phyloP scores from a whole-genome alignment of 2,329 filamentous ascomycete genomes.

The Xylaria sp. region DNA sequence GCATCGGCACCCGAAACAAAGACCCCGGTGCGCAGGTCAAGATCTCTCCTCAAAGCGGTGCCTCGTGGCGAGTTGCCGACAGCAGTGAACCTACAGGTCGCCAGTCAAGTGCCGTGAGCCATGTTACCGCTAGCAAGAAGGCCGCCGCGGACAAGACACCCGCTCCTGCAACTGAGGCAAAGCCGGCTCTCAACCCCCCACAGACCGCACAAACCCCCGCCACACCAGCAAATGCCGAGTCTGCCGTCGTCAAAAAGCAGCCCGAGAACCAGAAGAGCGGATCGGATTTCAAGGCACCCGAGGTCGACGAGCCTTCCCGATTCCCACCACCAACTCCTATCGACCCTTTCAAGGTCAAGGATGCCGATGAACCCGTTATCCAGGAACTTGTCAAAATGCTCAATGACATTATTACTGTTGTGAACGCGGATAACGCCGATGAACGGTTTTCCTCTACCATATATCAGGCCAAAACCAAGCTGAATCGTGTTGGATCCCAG shows the following conservation, averaged over 20 bases:
- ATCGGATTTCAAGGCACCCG: slow-evolving; percentile 62
- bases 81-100: slow-evolving; percentile 45
- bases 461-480: slow-evolving; percentile 84
- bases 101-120: slow-evolving; percentile 47
- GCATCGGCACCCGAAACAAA: slow-evolving; percentile 61
- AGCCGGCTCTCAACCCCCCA: slow-evolving; percentile 38
- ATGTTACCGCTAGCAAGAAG: slow-evolving; percentile 46
- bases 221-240: slow-evolving; percentile 49
- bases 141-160: slow-evolving; percentile 38
- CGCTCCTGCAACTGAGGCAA: slow-evolving; percentile 37
- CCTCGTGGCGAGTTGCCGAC: slow-evolving; percentile 69
- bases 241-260: slow-evolving; percentile 28
- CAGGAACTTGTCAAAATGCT: slow-evolving; percentile 95
- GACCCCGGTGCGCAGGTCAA: slow-evolving; percentile 78
- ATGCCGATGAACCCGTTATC: slow-evolving; percentile 86
- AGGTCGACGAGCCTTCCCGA: slow-evolving; percentile 73
- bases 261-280: slow-evolving; percentile 43
- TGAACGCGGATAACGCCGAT: slow-evolving; percentile 86
- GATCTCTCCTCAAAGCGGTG: slow-evolving; percentile 86
- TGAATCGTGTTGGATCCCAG: slow-evolving; percentile 80
- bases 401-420: slow-evolving; percentile 93
- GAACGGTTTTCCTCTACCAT: slow-evolving; percentile 82
- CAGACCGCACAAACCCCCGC: slow-evolving; percentile 47
- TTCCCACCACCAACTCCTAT: slow-evolving; percentile 75
- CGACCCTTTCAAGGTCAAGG: slow-evolving; percentile 78